Conservation (phyloP, 2,329 filamentous ascomycete genomes). For the Aspergillus tubingensis region DNA sequence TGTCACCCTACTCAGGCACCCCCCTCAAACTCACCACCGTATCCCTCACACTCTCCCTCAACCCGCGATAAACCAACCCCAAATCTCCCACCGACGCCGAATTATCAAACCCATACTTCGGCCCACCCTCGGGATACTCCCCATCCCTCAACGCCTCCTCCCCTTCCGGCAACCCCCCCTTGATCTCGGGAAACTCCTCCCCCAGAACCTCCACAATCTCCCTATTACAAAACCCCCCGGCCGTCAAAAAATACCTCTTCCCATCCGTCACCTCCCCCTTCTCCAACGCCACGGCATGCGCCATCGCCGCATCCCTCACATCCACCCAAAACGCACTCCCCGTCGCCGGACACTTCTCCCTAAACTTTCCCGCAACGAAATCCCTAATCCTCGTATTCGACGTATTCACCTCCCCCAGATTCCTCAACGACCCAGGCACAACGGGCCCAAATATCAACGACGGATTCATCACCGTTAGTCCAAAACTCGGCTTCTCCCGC, state of each 20-base stretch:
- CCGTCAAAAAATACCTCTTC: slow-evolving; percentile 43
- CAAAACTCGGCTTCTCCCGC: slow-evolving; percentile 55
- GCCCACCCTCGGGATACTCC: slow-evolving; percentile 17
- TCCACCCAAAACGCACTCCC: slow-evolving; percentile 58
- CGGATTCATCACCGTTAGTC: slow-evolving; percentile 59
- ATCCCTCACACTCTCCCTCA: slow-evolving; percentile 33
- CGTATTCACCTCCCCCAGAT: slow-evolving; percentile 63
- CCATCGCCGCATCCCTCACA: slow-evolving; percentile 46
- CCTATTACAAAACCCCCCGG: slow-evolving; percentile 40
- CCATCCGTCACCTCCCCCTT: slow-evolving; percentile 35
- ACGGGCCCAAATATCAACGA: slow-evolving; percentile 64
- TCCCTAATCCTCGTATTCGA: slow-evolving; percentile 69
- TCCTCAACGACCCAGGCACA: slow-evolving; percentile 57
- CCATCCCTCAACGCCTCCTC: slow-evolving; percentile 27
- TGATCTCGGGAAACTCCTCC: slow-evolving; percentile 40
- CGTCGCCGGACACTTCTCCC: slow-evolving; percentile 57
- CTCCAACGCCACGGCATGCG: slow-evolving; percentile 45
- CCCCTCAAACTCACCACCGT: slow-evolving; percentile 25
- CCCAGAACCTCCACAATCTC: slow-evolving; percentile 40
- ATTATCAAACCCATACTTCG: slow-evolving; percentile 34
- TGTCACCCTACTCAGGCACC: neutral
- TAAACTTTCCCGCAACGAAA: slow-evolving; percentile 61
- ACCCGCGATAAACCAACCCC: slow-evolving; percentile 31
- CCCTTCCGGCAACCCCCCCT: slow-evolving; percentile 33
- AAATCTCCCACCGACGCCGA: slow-evolving; percentile 33